A percentile compares a stretch with the other conserved stretches of the same genome.
phyloP scores from a whole-genome alignment of 192 early-diverging fungal genomes.

The Lobosporangium transversale region DNA sequence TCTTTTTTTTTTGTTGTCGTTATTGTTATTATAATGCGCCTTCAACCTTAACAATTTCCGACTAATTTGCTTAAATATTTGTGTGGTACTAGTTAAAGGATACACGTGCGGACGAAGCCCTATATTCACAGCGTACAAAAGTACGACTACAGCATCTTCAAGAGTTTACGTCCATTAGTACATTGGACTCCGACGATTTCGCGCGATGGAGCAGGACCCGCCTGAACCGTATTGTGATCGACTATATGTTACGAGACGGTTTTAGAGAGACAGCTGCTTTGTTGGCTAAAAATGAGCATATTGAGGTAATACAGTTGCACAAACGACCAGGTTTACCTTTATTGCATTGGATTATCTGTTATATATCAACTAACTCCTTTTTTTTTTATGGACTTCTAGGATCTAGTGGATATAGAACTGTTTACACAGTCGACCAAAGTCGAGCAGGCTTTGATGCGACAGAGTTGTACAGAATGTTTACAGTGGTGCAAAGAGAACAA shows the following conservation, averaged over 20 bases:
- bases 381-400: no score
- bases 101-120: slow-evolving; percentile 78
- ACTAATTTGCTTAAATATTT: no score
- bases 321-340: no score
- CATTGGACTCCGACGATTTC: slow-evolving; percentile 76
- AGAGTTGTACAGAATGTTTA: slow-evolving; percentile 88
- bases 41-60: no score
- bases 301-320: slow-evolving; percentile 68
- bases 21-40: no score
- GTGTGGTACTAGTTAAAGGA: no score
- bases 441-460: slow-evolving; percentile 77
- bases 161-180: slow-evolving; percentile 72
- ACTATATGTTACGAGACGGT: slow-evolving; percentile 95
- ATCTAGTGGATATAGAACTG: slow-evolving; percentile 90
- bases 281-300: slow-evolving; percentile 67
- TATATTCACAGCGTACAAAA: slow-evolving; percentile 75
- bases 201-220: slow-evolving; percentile 87
- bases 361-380: no score
- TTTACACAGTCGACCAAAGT: slow-evolving; percentile 86
- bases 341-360: no score
- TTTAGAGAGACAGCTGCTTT: slow-evolving; percentile 78
- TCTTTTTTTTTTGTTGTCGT: no score
- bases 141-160: slow-evolving; percentile 81
- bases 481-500: slow-evolving; percentile 96
- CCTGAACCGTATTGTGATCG: slow-evolving; percentile 89